Conservation (phyloP, 495 filamentous ascomycete genomes). For the Bacidia rubella region DNA sequence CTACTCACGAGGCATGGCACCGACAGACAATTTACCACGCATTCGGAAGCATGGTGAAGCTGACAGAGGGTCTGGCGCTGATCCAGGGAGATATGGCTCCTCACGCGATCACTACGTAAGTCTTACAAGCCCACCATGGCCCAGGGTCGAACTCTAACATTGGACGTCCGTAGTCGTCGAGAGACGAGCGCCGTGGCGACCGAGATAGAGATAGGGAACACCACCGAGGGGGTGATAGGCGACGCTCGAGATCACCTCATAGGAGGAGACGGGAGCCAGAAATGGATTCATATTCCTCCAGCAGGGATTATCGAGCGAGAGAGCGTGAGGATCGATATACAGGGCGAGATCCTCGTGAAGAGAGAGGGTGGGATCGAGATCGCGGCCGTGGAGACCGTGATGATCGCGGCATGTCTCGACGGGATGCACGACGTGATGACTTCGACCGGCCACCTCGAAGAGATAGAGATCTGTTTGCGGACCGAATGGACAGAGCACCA, state of each 20-base stretch:
- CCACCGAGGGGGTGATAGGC: conserved; percentile 38
- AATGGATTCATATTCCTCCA: conserved; percentile 77
- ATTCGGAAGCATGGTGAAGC: conserved; percentile 23
- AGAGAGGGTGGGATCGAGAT: conserved; percentile 61
- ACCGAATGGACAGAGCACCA: conserved; percentile 43
- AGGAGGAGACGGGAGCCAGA: conserved; percentile 52
- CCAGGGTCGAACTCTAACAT: background rate
- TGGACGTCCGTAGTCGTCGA: conserved; percentile 22
- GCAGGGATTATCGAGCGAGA: conserved; percentile 76
- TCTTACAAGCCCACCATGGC: conserved; percentile 4
- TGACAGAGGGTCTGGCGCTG: conserved; percentile 29
- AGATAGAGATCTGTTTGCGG: conserved; percentile 52
- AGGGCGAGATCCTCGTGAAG: conserved; percentile 42
- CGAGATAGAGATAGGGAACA: conserved; percentile 34
- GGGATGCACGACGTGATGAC: conserved; percentile 46
- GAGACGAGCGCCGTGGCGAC: conserved; percentile 38
- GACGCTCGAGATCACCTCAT: conserved; percentile 63
- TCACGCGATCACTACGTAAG: conserved; percentile 64
- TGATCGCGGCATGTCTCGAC: conserved; percentile 27
- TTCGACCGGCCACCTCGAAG: conserved; percentile 46
- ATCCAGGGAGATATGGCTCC: conserved; percentile 50
- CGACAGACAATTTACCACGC: conserved; percentile 20
- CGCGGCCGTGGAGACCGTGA: conserved; percentile 32
- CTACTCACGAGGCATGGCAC: conserved; percentile 60
- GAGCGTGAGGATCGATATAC: conserved; percentile 84